Percentiles rank a stretch among this genome's conserved stretches.
Conservation (phyloP, 495 filamentous ascomycete species). For the Gamarada debralockiae region DNA sequence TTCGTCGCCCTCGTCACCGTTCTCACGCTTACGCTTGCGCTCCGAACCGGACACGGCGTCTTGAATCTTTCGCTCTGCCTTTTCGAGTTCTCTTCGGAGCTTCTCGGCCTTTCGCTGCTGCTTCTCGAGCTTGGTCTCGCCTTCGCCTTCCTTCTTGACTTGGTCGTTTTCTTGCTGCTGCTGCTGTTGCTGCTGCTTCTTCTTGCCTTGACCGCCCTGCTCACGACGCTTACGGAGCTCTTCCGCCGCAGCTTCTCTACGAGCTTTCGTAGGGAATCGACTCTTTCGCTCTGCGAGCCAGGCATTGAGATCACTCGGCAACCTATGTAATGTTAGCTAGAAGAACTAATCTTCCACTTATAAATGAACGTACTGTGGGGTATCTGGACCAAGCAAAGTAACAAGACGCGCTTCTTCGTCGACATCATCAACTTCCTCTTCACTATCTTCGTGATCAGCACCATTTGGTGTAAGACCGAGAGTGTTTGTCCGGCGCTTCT, state of each 20-base stretch:
- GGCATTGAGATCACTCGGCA: constrained; percentile 61
- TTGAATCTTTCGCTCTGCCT: constrained; percentile 45
- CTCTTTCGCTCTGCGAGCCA: constrained; percentile 81
- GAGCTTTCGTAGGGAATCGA: constrained; percentile 71
- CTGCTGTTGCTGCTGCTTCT: constrained; percentile 7
- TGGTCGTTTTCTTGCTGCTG: not conserved
- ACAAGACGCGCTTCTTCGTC: constrained; percentile 60
- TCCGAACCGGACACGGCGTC: constrained; percentile 30
- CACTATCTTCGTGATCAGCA: constrained; percentile 68
- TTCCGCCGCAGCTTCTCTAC: constrained; percentile 48
- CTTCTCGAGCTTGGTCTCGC: constrained; percentile 37
- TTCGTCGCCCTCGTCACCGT: constrained; percentile 53
- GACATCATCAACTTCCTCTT: constrained; percentile 63
- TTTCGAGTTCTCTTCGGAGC: constrained; percentile 45
- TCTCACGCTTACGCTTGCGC: constrained; percentile 54
- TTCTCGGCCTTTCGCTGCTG: constrained; percentile 44
- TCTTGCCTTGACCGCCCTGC: constrained; percentile 9
- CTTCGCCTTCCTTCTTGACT: constrained; percentile 18
- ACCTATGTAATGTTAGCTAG: constrained; percentile 37
- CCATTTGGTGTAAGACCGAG: constrained; percentile 74
- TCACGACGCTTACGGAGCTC: constrained; percentile 24
- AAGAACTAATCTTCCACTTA: constrained; percentile 24
- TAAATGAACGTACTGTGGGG: constrained; percentile 24
- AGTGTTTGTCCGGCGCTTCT: constrained; percentile 73
- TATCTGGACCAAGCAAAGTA: constrained; percentile 33